These are phyloP conservation scores for Leccinum variicolor DNA, from an alignment of 768 basidiomycete genomes.

Conservation along the genomic window DNA sequence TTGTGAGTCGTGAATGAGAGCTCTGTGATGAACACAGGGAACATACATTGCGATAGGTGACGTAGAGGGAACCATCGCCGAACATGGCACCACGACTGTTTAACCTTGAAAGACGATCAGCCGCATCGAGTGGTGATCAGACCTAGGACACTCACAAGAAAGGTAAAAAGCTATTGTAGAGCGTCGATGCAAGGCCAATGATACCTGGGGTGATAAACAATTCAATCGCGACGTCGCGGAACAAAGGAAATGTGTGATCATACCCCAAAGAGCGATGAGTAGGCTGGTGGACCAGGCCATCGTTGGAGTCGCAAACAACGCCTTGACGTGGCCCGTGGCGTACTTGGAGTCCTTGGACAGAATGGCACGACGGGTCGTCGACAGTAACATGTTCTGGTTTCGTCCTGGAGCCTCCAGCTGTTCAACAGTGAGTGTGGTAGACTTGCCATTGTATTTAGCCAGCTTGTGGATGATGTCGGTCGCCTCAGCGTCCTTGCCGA, in stretches of 20 bases:
- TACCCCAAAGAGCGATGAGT: constrained; percentile 46
- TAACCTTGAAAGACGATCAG: constrained; percentile 38
- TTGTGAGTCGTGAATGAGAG: constrained; percentile 32
- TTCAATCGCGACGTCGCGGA: not conserved
- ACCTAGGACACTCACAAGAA: constrained; percentile 40
- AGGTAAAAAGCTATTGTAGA: constrained; percentile 55
- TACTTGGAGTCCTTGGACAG: constrained; percentile 43
- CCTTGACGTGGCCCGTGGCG: constrained; percentile 44
- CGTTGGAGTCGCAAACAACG: constrained; percentile 60
- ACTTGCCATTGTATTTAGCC: constrained; percentile 48
- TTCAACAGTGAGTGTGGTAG: constrained; percentile 40
- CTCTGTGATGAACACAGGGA: no score
- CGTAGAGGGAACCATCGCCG: constrained; percentile 66
- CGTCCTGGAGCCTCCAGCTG: constrained; percentile 37
- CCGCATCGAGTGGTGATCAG: not conserved
- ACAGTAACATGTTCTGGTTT: constrained; percentile 5
- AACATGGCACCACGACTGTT: constrained; percentile 62
- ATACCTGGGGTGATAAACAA: constrained; percentile 40
- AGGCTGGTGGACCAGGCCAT: constrained; percentile 65
- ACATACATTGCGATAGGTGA: constrained; percentile 68
- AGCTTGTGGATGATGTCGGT: constrained; percentile 45
- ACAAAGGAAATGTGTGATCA: constrained; percentile 18
- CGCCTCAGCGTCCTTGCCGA: constrained; percentile 50
- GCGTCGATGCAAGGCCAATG: constrained; percentile 71
- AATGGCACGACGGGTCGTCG: constrained; percentile 16